Evolutionary conservation across 1,284 basidiomycete genomes (phyloP).

Genomic region (Moniliophthora roreri): DNA sequence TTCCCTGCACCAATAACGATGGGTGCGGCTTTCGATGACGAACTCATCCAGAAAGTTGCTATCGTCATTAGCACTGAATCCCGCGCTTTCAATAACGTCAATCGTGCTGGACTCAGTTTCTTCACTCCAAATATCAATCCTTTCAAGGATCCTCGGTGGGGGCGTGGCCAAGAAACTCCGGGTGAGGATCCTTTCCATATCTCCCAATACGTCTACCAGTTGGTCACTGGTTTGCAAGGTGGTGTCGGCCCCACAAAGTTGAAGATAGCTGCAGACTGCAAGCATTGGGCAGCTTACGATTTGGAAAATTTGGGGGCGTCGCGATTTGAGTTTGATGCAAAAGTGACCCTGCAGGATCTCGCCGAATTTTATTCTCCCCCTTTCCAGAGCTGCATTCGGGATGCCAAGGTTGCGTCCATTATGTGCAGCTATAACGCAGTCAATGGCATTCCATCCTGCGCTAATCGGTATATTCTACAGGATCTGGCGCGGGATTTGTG

Average conservation of each 20-base stretch:
- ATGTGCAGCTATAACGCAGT: conserved; percentile 66
- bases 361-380: conserved; percentile 54
- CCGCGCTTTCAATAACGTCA: conserved; percentile 54
- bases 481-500: conserved; percentile 49
- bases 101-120: conserved; percentile 46
- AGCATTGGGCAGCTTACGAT: conserved; percentile 60
- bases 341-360: conserved; percentile 52
- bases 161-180: conserved; percentile 59
- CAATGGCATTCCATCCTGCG: conserved; percentile 58
- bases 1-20: conserved; percentile 83
- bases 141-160: conserved; percentile 64
- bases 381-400: conserved; percentile 57
- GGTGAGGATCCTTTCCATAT: conserved; percentile 58
- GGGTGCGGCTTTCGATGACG: conserved; percentile 82
- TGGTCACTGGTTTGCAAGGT: conserved; percentile 54
- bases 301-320: conserved; percentile 53
- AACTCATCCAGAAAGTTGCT: conserved; percentile 46
- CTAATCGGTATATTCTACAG: conserved; percentile 50
- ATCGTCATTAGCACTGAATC: conserved; percentile 53
- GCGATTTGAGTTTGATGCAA: conserved; percentile 54
- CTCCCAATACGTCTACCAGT: conserved; percentile 50
- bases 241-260: conserved; percentile 50
- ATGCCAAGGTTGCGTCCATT: conserved; percentile 55
- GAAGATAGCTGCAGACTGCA: conserved; percentile 55
- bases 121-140: conserved; percentile 63